Evolutionary conservation across 768 basidiomycete species (phyloP).

Genomic region (Mycena latifolia): DNA sequence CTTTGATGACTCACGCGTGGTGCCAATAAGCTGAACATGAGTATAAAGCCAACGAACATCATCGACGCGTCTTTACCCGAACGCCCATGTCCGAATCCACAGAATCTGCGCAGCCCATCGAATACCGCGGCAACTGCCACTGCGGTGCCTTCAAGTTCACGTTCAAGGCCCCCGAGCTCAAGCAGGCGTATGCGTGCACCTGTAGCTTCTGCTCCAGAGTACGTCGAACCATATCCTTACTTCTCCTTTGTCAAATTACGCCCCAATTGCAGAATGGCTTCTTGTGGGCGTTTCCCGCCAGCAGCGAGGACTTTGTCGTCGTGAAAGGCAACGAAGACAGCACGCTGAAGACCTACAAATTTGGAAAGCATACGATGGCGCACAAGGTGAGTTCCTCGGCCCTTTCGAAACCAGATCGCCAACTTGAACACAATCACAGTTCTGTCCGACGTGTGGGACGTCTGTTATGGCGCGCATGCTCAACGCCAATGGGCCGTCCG

Average conservation of each 20-base stretch:
- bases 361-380: conserved; percentile 16
- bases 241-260: too few species aligned
- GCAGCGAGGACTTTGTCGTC: conserved; percentile 8
- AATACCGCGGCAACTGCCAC: conserved; percentile 33
- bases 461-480: conserved; percentile 17
- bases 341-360: conserved; percentile 24
- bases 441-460: conserved; percentile 31
- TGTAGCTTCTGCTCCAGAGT: conserved; percentile 23
- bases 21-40: too few species aligned
- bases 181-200: conserved; percentile 5
- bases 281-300: conserved; percentile 22
- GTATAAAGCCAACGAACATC: too few species aligned
- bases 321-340: conserved; percentile 29
- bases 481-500: not conserved
- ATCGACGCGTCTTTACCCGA: not conserved
- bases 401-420: too few species aligned
- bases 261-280: conserved; percentile 17
- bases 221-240: not conserved
- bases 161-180: conserved; percentile 22
- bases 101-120: conserved; percentile 10
- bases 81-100: conserved; percentile 5
- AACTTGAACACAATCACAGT: not conserved
- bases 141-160: conserved; percentile 33
- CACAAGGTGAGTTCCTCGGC: conserved; percentile 26
- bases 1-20: too few species aligned